Evolutionary conservation across 495 filamentous ascomycete genomes (phyloP), one percentile per base, ranked within the genome.

Genomic region (Hyaloscypha hepaticicola): DNA sequence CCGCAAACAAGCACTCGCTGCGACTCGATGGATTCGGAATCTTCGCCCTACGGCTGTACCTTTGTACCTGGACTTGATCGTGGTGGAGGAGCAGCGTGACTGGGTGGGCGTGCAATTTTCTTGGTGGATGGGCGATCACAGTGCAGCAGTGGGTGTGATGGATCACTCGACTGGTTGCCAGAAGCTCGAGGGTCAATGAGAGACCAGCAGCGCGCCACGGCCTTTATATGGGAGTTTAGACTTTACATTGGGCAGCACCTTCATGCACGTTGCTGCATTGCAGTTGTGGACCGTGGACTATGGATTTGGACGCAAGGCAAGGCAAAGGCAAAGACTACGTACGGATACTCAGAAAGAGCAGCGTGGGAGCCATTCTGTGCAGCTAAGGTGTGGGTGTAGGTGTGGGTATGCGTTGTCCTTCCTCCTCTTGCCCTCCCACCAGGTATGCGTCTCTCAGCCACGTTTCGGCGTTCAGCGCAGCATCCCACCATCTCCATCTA

Each of bases 241-340:
- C 22, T 51, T 56, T n/a, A 68, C 60, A 68, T 68, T 68, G 66
- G 66, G 66, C 66, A 64, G 56, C 60, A n/a, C 56, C 63, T 59
- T 56, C 33, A 60, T 64, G 61, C 61, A 60, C 48, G 27, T 26
- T 16, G 38, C 38, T 45, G 38, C 38, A 45, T 16, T 45, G 38
- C 33, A 64, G 34, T 48, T 56, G 21, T 28, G 26, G 55, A 38
- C 1, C 48, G 19, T 52, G 59, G n/a, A 61, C 34, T n/a, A n/a
- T 55, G 24, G 52, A 27, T 24, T 52, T n/a, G n/a, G n/a, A n/a
- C n/a, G n/a, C n/a, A n/a, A n/a, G n/a, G n/a, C n/a, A n/a, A n/a
- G n/a, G n/a, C n/a, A n/a, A n/a, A n/a, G n/a, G 38, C 5, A 45
- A 19, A 7, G 31, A 4, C 19, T 16, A 45, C 4, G 31, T 14